Percentiles rank a stretch among this genome's conserved stretches.
Evolutionary conservation across 768 basidiomycete genomes (phyloP).

Genomic region (Trametes maxima): DNA sequence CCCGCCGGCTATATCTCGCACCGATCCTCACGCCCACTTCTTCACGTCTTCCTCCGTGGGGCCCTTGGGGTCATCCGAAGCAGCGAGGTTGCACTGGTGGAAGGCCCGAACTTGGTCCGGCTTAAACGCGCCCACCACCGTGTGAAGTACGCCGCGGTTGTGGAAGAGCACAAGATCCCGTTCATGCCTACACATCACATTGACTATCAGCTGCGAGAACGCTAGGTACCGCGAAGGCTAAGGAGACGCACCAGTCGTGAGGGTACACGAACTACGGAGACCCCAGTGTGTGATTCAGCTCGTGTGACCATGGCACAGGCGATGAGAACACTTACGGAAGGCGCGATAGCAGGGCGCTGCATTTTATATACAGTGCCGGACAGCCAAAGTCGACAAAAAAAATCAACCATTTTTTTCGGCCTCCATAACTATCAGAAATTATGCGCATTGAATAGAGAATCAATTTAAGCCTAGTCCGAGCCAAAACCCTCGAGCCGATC

Average conservation of each 20-base stretch:
- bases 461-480: too few relatives aligned
- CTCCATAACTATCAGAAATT: too few relatives aligned
- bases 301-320: slow-evolving; percentile 1
- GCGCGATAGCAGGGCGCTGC: slow-evolving; percentile 89
- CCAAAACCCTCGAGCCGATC: too few relatives aligned
- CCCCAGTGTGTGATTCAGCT: slow-evolving; percentile 2
- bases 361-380: too few relatives aligned
- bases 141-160: slow-evolving; percentile 80
- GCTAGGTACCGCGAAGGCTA: not conserved
- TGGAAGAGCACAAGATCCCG: slow-evolving; percentile 85
- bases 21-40: slow-evolving; percentile 49
- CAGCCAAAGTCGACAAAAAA: too few relatives aligned
- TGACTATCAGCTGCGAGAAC: not conserved
- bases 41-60: slow-evolving; percentile 68
- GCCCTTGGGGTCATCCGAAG: slow-evolving; percentile 68
- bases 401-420: too few relatives aligned
- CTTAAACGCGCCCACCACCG: slow-evolving; percentile 76
- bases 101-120: slow-evolving; percentile 71
- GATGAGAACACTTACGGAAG: slow-evolving; percentile 48
- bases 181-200: slow-evolving; percentile 41
- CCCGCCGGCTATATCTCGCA: not conserved
- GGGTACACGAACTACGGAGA: slow-evolving; percentile 71
- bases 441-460: too few relatives aligned
- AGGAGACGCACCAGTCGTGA: slow-evolving; percentile 69
- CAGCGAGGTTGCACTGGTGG: slow-evolving; percentile 89